These are phyloP conservation scores for Aspergillus avenaceus DNA, from an alignment of 495 filamentous ascomycete genomes.

Conservation along the genomic window DNA sequence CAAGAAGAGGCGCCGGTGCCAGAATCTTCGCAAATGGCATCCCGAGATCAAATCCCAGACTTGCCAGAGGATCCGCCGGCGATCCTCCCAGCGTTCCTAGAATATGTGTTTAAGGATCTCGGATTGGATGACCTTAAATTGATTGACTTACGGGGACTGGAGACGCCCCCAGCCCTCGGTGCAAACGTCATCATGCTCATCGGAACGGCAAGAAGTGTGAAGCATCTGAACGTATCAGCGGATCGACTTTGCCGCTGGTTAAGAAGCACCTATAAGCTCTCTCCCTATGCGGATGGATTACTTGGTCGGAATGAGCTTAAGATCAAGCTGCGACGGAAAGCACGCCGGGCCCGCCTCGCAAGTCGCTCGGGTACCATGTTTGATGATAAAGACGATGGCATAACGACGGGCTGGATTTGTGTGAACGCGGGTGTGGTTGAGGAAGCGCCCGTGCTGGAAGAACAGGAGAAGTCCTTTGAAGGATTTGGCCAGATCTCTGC, in stretches of 20 bases:
- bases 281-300: conserved; percentile 79
- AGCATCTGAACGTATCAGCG: conserved; percentile 88
- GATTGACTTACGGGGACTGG: conserved; percentile 75
- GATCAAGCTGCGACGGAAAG: conserved; percentile 73
- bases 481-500: conserved; percentile 66
- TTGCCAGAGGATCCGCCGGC: conserved; percentile 70
- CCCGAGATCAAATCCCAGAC: conserved; percentile 66
- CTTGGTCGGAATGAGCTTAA: conserved; percentile 89
- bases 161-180: conserved; percentile 83
- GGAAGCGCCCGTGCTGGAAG: conserved; percentile 34
- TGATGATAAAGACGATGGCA: conserved; percentile 67
- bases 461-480: conserved; percentile 41
- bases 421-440: conserved; percentile 77
- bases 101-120: conserved; percentile 73
- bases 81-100: conserved; percentile 66
- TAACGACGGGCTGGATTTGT: conserved; percentile 92
- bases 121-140: conserved; percentile 76
- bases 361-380: conserved; percentile 49
- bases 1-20: conserved; percentile 55
- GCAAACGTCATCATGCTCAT: conserved; percentile 87
- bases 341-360: conserved; percentile 71
- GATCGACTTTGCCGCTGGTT: conserved; percentile 87
- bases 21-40: conserved; percentile 48
- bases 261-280: conserved; percentile 62
- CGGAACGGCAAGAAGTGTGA: conserved; percentile 88